These are phyloP conservation scores for Castanopsis chinensis DNA, from an alignment of 306 rosid species.

Conservation along the genomic window DNA sequence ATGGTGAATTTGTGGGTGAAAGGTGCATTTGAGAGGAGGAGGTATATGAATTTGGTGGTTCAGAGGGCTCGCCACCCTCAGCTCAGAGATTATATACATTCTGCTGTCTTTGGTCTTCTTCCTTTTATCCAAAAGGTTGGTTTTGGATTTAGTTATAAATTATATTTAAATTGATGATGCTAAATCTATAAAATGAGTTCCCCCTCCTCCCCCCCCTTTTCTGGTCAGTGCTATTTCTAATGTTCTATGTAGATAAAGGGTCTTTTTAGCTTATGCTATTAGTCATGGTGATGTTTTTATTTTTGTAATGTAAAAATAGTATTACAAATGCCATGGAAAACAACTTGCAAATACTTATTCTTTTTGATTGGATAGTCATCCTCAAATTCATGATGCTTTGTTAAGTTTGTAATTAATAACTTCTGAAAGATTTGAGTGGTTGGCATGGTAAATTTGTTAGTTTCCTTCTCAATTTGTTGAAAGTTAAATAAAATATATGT, in stretches of 20 bases:
- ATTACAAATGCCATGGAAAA: not conserved
- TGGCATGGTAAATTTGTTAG: not conserved
- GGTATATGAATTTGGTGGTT: constrained; percentile 81
- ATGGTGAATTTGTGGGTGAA: constrained; percentile 15
- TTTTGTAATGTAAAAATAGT: not conserved
- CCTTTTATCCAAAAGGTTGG: constrained; percentile 74
- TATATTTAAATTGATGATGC: not conserved
- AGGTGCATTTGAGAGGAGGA: constrained; percentile 91
- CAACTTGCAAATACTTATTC: not conserved
- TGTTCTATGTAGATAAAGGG: not conserved
- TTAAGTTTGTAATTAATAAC: not conserved
- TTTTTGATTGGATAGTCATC: not conserved
- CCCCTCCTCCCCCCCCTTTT: not conserved
- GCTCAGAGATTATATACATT: constrained; percentile 75
- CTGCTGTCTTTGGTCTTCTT: constrained; percentile 66
- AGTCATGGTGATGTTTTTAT: not conserved
- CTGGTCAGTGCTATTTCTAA: not conserved
- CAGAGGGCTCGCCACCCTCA: constrained; percentile 85
- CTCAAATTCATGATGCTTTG: not conserved
- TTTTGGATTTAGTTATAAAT: constrained; percentile 9
- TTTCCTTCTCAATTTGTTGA: no score
- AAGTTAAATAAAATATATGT: no score
- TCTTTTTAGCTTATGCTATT: not conserved
- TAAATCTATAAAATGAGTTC: not conserved
- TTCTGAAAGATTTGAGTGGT: not conserved